Conservation (phyloP, 352 stramenopile genomes). For the Pythium plurisporium region DNA sequence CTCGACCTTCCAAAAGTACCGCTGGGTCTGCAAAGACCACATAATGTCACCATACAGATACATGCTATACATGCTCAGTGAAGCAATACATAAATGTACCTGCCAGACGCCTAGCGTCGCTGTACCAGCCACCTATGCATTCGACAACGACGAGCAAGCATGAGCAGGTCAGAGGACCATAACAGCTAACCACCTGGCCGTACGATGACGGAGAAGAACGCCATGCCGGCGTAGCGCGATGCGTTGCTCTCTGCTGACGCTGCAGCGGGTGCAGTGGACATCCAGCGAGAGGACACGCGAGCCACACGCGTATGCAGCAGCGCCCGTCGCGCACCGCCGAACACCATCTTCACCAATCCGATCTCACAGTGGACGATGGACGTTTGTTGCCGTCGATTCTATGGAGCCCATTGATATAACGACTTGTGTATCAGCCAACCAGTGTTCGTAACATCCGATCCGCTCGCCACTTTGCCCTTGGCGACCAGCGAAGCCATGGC, state of each 20-base stretch:
- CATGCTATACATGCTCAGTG: no score
- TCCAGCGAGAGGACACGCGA: constrained; percentile 24
- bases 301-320: constrained; percentile 3
- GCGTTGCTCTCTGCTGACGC: constrained; percentile 53
- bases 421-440: background rate
- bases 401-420: background rate
- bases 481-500: background rate
- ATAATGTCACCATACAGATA: background rate
- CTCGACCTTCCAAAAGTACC: constrained; percentile 89
- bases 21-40: constrained; percentile 47
- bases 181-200: no score
- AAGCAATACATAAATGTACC: constrained; percentile 20
- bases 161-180: no score
- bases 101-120: constrained; percentile 80
- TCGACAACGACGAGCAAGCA: no score
- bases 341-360: constrained; percentile 3
- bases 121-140: constrained; percentile 72
- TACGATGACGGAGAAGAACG: constrained; percentile 82
- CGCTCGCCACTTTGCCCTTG: background rate
- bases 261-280: constrained; percentile 18
- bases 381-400: constrained; percentile 9
- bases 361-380: background rate
- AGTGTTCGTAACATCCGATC: background rate
- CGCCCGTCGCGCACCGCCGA: constrained; percentile 6
- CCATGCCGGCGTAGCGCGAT: constrained; percentile 75